Evolutionary conservation across 1,284 basidiomycete genomes (phyloP), one percentile per base, ranked within the genome.

Genomic region (Irpex sp.): DNA sequence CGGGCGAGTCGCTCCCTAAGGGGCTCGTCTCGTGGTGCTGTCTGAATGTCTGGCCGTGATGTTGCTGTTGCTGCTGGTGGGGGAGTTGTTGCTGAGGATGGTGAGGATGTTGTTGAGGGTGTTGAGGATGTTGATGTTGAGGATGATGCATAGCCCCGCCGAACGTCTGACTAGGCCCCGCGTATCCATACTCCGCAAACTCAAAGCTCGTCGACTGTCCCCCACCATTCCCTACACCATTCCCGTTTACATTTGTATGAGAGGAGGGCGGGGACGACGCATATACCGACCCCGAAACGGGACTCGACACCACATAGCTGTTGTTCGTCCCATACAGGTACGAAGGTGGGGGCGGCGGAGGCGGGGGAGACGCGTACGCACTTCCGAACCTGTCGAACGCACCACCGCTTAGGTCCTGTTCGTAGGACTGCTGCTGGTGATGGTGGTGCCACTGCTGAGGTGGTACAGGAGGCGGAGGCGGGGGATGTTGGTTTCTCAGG

Each of bases 401-500:
- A 28, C 28, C 4, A 5, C 28, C 4, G 4, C 28, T 5, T 4
- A 28, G 28, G 4, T 28, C 28, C 28, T 28, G 28, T 28, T 28
- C 28, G 4, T 28, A 28, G 5, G 39, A 4, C 10, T 42, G 12
- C 39, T 42, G 39, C 3, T 42, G 39, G 2, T 4, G 10, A 16
- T 55, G 4, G 3, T 2, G 10, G 2, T 33, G 18, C 33, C 19
- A 35, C 14, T 64, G 64, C 18, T 42, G n/a, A 3, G 65, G 64
- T 3, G 63, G 64, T 58, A 33, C 35, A 19, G 57, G 51, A 53
- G 7, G 61, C 49, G 51, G 66, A 67, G 37, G 69, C 65, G 23
- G 70, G 65, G 48, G 65, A 64, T 48, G 68, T 61, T 42, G 39
- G 39, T 42, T 42, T 5, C 39, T 42, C n/a, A 42, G 60, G 57